Percentiles rank a stretch among this genome's conserved stretches.
These are phyloP conservation scores for Pascua guehoae DNA, from an alignment of 1,284 basidiomycete species.

Conservation along the genomic window DNA sequence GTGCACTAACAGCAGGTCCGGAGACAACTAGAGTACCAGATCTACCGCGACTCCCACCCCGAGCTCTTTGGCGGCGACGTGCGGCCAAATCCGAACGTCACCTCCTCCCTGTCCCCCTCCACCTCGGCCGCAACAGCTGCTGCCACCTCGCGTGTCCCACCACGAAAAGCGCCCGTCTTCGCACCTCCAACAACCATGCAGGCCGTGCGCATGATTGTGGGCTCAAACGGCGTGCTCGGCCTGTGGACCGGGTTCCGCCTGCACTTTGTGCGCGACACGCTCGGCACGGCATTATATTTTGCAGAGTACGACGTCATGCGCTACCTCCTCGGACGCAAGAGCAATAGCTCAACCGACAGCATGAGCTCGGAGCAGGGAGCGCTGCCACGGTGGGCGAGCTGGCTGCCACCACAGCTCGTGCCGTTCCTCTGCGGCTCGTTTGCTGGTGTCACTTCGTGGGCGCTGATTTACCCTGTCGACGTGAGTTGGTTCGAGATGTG, in stretches of 20 bases:
- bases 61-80: constrained; percentile 20
- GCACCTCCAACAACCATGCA: constrained; percentile 41
- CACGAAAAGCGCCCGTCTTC: constrained; percentile 14
- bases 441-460: constrained; percentile 49
- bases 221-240: constrained; percentile 29
- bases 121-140: neutral
- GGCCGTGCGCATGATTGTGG: constrained; percentile 39
- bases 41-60: constrained; percentile 51
- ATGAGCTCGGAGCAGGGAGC: constrained; percentile 31
- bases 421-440: constrained; percentile 48
- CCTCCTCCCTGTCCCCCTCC: neutral
- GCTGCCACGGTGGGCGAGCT: constrained; percentile 45
- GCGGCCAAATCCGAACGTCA: neutral
- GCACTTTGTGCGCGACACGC: constrained; percentile 46
- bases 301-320: constrained; percentile 50
- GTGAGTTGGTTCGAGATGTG: constrained; percentile 27
- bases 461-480: constrained; percentile 49
- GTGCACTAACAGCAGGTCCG: constrained; percentile 61
- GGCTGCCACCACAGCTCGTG: constrained; percentile 39
- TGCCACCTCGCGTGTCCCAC: neutral
- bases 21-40: constrained; percentile 88
- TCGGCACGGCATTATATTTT: constrained; percentile 48
- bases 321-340: constrained; percentile 30
- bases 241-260: constrained; percentile 45
- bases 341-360: neutral